Base-by-base conservation (phyloP, 495 filamentous ascomycete genomes). In the Antarctomyces pellizariae region DNA sequence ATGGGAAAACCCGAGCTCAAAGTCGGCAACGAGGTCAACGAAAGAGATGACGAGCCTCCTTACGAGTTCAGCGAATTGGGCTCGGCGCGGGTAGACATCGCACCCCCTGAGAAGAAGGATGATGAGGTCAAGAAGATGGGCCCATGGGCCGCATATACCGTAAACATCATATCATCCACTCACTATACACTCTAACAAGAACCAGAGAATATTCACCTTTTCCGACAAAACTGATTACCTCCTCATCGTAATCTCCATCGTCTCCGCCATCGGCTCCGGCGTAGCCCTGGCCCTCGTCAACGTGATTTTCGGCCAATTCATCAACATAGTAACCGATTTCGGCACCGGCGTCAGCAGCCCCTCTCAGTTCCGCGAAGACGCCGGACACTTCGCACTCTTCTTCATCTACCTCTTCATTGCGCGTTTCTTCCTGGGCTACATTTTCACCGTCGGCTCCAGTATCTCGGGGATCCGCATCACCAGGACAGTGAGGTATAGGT, bases 401-500 rank as follows among this genome's bases (percentile, higher is more conserved):
- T 57, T 74, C 20, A 51, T 74, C 5, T 74, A 71, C 32, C 42
- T 72, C 29, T 58, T 57, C 22, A 62, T 73, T 31, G 69, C 61
- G 3, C 57, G 60, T 24, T 64, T 74, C 31, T 54, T 59, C 14
- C 36, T 58, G 29, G 66, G 71, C 26, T 74, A 72, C 37, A 47
- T 46, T 15, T 51, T 53, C 7, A 54, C 65, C 47, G n/a, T n/a
- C n/a, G n/a, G n/a, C n/a, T n/a, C n/a, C n/a, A 66, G 50, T 25
- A 43, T 73, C 16, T 56, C 53, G 22, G 61, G 65, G 22, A 56
- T 62, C 20, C 63, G 69, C 3, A 53, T 74, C 2, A 57, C 64
- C 18, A 62, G 66, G 34, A 45, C 66, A 7, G 44, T 74, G 18
- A 61, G 68, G 10, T 57, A 62, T 34, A 48, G 30, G 7, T 72